Base-by-base conservation (phyloP, 768 basidiomycete species). In the Omphalotus guepiniiformis region DNA sequence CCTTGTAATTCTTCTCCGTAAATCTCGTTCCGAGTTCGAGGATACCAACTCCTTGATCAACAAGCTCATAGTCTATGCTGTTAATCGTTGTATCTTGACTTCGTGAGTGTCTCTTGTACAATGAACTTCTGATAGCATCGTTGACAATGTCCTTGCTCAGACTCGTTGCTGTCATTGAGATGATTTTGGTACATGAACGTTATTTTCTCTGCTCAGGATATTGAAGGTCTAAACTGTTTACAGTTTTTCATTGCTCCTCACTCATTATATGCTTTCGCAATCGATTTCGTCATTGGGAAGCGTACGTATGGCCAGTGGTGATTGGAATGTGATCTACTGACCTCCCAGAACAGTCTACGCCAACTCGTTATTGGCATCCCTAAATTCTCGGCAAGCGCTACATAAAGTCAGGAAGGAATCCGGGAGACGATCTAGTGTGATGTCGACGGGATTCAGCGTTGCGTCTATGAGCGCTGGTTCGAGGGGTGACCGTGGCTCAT, bases 271-370 rank as follows among this genome's bases (percentile, higher is more conserved):
- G 67, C 67, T 18, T 66, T 76, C 49, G 73, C 71, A 2, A 66
- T 78, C 41, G 76, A 78, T 55, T 77, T 79, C 49, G 59, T 75
- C 26, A 72, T 78, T 44, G 76, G 76, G 47, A 78, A 78, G 66
- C 55, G 75, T 73, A 52, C 27, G 69, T 60, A 6, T 22, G 9
- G 8, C 21, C 8, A 38, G 7, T 38, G 16, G 15, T 41, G 8
- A 41, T 26, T 41, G 11, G 39, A 25, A 22, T 19, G 19, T 12
- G 37, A 8, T 38, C 6, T 19, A 38, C 7, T n/a, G 26, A 4
- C 16, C 16, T 35, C 21, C n/a, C n/a, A n/a, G n/a, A n/a, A n/a
- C 19, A 45, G 43, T 67, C 38, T 65, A 67, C 48, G 58, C 58
- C 47, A 65, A 67, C 37, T 52, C 62, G 3, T 53, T 66, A 2